Conservation (phyloP, 768 basidiomycete genomes). For the Tulasnella sp. region DNA sequence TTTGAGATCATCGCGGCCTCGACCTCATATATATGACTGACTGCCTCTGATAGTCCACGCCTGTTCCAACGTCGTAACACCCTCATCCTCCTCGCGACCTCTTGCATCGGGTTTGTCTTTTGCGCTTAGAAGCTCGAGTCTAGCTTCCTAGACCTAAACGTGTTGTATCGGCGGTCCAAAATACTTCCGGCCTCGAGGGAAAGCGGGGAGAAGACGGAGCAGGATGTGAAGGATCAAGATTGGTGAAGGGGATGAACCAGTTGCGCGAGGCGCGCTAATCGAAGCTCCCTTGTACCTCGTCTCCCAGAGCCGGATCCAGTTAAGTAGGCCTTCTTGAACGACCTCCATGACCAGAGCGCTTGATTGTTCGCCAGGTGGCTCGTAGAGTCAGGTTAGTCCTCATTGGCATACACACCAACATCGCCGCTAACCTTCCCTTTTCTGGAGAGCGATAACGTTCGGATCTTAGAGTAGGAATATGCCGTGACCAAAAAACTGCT, state of each 20-base stretch:
- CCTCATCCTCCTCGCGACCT: slow-evolving; percentile 58
- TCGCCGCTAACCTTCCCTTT: not conserved
- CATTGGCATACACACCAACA: not conserved
- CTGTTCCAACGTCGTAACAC: slow-evolving; percentile 81
- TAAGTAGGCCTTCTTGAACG: slow-evolving; percentile 92
- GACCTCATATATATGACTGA: not conserved
- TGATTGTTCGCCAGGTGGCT: slow-evolving; percentile 99
- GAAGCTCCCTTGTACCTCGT: not conserved
- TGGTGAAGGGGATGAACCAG: slow-evolving; percentile 35
- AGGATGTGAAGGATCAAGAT: slow-evolving; percentile 72
- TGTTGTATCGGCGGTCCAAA: slow-evolving; percentile 97
- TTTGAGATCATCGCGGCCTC: slow-evolving; percentile 89
- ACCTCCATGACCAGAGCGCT: slow-evolving; percentile 93
- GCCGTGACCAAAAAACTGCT: slow-evolving; percentile 77
- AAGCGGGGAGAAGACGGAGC: slow-evolving; percentile 56
- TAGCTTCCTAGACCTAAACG: slow-evolving; percentile 97
- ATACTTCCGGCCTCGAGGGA: slow-evolving; percentile 63
- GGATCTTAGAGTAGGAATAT: slow-evolving; percentile 74
- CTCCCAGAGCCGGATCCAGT: slow-evolving; percentile 85
- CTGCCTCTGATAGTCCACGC: slow-evolving; percentile 68
- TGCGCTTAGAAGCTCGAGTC: slow-evolving; percentile 88
- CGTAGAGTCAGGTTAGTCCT: slow-evolving; percentile 67
- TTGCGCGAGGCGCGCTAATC: not conserved
- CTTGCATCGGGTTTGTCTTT: slow-evolving; percentile 75
- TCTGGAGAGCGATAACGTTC: slow-evolving; percentile 58